A percentile compares a stretch with the other conserved stretches of the same genome.
Conservation (phyloP, 345 rosid species). For the Barbarea vulgaris region DNA sequence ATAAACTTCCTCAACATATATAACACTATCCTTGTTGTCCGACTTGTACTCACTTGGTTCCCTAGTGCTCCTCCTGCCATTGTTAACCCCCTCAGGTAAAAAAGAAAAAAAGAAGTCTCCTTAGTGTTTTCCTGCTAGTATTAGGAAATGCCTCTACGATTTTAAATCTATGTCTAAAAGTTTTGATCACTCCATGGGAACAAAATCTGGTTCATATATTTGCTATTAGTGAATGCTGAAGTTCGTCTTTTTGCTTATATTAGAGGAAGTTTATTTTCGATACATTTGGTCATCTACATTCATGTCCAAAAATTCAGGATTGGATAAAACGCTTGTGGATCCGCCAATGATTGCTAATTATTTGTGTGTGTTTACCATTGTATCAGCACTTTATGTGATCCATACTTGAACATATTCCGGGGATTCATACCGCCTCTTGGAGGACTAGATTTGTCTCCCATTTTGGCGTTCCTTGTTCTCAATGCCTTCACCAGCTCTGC, state of each 20-base stretch:
- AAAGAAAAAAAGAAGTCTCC: background rate
- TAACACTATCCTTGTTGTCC: constrained; percentile 70
- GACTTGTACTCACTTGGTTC: constrained; percentile 97
- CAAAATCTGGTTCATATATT: background rate
- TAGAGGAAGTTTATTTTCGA: constrained; percentile 1
- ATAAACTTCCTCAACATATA: constrained; percentile 77
- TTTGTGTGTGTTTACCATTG: constrained; percentile 11
- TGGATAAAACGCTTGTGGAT: background rate
- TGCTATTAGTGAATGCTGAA: background rate
- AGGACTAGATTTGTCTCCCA: constrained; percentile 86
- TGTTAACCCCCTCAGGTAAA: constrained; percentile 87
- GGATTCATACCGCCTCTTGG: constrained; percentile 94
- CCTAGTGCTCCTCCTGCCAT: constrained; percentile 95
- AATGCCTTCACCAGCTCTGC: constrained; percentile 84
- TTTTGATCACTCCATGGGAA: background rate
- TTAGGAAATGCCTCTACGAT: background rate
- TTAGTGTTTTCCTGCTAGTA: background rate
- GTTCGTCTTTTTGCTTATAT: background rate
- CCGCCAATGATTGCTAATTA: constrained; percentile 11
- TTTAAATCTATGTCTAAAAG: background rate
- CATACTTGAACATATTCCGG: constrained; percentile 92
- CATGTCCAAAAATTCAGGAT: background rate
- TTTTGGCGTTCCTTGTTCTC: constrained; percentile 81
- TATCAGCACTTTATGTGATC: constrained; percentile 84
- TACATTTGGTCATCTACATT: background rate